These are phyloP conservation scores for Exophiala spinifera DNA, from an alignment of 2,329 filamentous ascomycete species.

Conservation along the genomic window DNA sequence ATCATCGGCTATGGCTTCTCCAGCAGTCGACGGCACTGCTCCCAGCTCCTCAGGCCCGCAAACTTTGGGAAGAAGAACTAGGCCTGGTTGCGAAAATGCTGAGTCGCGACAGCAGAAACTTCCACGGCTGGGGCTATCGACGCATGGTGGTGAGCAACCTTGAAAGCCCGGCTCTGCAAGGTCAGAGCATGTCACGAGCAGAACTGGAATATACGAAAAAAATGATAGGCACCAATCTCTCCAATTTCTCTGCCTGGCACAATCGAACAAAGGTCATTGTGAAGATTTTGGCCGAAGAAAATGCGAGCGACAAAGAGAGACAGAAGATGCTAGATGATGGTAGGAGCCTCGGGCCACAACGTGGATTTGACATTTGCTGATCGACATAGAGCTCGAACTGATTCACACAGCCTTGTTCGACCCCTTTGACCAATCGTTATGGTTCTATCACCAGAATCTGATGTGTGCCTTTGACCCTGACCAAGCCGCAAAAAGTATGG, in stretches of 20 bases:
- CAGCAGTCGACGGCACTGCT: conserved; percentile 66
- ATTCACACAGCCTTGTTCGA: conserved; percentile 80
- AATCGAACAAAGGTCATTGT: conserved; percentile 81
- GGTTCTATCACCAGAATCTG: conserved; percentile 93
- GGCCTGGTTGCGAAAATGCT: conserved; percentile 85
- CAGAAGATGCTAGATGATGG: conserved; percentile 69
- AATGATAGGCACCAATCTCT: conserved; percentile 81
- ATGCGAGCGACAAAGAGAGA: conserved; percentile 61
- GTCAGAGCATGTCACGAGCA: conserved; percentile 65
- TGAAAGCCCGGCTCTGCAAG: conserved; percentile 56
- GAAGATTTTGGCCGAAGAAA: conserved; percentile 67
- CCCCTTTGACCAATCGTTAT: conserved; percentile 90
- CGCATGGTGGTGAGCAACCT: conserved; percentile 73
- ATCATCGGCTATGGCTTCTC: conserved; percentile 84
- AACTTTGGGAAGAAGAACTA: conserved; percentile 82
- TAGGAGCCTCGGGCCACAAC: conserved; percentile 34
- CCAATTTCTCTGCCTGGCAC: conserved; percentile 98
- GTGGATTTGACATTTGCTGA: conserved; percentile 3
- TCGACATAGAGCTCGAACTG: conserved; percentile 62
- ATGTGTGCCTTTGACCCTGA: conserved; percentile 64
- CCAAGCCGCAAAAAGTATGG: conserved; percentile 56
- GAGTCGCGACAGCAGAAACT: conserved; percentile 79
- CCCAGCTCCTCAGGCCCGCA: conserved; percentile 52
- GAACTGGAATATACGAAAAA: conserved; percentile 89
- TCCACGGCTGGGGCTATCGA: conserved; percentile 94